Percentiles rank a stretch among this genome's conserved stretches.
phyloP scores from a whole-genome alignment of 2,329 filamentous ascomycete genomes.

The Exophiala viscosa region DNA sequence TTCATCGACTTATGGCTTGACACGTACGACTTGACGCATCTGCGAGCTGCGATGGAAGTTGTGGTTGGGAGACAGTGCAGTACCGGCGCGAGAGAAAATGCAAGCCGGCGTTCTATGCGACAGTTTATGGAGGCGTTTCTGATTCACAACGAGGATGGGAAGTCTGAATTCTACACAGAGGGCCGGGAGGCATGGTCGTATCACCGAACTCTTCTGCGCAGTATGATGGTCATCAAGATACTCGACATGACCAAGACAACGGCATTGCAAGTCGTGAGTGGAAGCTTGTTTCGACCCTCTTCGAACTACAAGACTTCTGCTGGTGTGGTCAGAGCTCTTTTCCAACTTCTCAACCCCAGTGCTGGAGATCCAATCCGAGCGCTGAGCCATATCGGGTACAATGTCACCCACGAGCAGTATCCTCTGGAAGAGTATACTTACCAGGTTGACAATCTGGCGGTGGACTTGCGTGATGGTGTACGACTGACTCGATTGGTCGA shows the following conservation, averaged over 20 bases:
- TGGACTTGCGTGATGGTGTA: slow-evolving; percentile 61
- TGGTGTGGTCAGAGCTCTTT: slow-evolving; percentile 51
- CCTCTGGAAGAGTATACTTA: slow-evolving; percentile 59
- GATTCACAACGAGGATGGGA: slow-evolving; percentile 50
- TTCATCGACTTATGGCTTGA: slow-evolving; percentile 58
- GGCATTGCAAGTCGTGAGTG: slow-evolving; percentile 24
- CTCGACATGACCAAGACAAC: slow-evolving; percentile 53
- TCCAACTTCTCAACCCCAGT: slow-evolving; percentile 54
- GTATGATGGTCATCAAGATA: slow-evolving; percentile 58
- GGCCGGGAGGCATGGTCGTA: slow-evolving; percentile 44
- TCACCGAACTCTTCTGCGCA: slow-evolving; percentile 55
- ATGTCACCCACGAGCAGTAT: slow-evolving; percentile 53
- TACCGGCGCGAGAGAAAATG: neutral
- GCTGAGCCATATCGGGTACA: slow-evolving; percentile 56
- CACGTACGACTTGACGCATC: slow-evolving; percentile 51
- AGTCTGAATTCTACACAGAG: slow-evolving; percentile 28
- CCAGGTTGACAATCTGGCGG: slow-evolving; percentile 56
- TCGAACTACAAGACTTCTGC: slow-evolving; percentile 56
- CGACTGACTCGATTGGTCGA: slow-evolving; percentile 59
- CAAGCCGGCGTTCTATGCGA: slow-evolving; percentile 36
- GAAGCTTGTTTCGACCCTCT: slow-evolving; percentile 50
- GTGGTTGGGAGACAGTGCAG: slow-evolving; percentile 50
- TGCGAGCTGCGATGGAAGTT: slow-evolving; percentile 55
- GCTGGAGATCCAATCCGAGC: slow-evolving; percentile 55
- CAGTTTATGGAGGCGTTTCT: slow-evolving; percentile 56